These are phyloP conservation scores for Ophiocytium majus DNA, from an alignment of 352 stramenopile species.

Conservation along the genomic window DNA sequence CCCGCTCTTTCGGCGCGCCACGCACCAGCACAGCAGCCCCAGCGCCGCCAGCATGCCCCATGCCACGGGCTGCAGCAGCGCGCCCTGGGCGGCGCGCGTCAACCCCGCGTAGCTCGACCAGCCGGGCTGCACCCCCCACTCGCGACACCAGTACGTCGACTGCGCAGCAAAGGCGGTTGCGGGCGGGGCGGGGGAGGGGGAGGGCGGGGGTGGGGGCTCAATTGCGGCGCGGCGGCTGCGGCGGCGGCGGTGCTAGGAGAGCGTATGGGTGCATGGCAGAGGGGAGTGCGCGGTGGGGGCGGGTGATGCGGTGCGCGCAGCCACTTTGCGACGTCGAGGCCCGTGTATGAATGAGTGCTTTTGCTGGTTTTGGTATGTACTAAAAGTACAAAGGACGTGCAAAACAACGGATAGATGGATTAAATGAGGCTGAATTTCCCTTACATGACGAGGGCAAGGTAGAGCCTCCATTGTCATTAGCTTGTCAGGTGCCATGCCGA, in stretches of 20 bases:
- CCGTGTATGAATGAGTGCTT: too few species aligned
- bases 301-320: not conserved
- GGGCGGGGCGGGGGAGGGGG: not conserved
- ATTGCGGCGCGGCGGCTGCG: too few species aligned
- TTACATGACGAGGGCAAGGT: too few species aligned
- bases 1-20: not conserved
- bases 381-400: too few species aligned
- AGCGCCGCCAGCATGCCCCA: not conserved
- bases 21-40: not conserved
- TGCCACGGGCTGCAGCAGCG: not conserved
- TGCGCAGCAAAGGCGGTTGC: not conserved
- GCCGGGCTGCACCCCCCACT: not conserved
- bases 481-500: too few species aligned
- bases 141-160: conserved; percentile 24
- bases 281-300: not conserved
- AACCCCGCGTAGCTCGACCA: not conserved
- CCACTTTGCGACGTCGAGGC: too few species aligned
- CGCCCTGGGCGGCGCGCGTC: too few species aligned
- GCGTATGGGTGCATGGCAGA: not conserved
- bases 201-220: not conserved
- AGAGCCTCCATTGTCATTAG: too few species aligned
- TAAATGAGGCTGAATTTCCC: too few species aligned
- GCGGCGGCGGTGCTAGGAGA: too few species aligned
- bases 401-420: too few species aligned
- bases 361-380: too few species aligned